Conservation (phyloP, 1,139 yeast genomes). For the Scheffersomyces insectosa region DNA sequence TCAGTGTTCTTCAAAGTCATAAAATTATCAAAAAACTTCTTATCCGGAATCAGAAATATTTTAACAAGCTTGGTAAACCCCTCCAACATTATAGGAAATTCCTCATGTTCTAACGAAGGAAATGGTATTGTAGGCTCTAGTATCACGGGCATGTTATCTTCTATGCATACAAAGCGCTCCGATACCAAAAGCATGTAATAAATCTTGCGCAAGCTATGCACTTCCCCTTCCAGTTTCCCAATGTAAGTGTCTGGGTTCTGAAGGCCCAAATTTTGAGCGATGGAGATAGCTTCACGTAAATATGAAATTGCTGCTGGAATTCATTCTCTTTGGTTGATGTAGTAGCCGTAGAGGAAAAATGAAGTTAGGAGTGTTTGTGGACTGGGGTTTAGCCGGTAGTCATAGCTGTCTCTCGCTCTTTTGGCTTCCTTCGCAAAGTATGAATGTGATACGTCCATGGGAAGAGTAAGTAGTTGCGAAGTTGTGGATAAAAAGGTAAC, state of each 20-base stretch:
- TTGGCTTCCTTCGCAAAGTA: conserved; percentile 32
- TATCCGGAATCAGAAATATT: conserved; percentile 38
- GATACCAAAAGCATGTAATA: conserved; percentile 35
- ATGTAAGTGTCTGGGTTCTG: conserved; percentile 28
- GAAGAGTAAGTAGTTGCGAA: conserved; percentile 23
- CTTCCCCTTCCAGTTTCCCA: conserved; percentile 26
- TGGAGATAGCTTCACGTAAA: conserved; percentile 37
- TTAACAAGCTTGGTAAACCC: conserved; percentile 35
- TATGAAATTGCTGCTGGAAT: conserved; percentile 27
- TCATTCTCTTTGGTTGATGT: conserved; percentile 27
- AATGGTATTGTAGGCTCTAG: conserved; percentile 36
- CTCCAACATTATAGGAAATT: conserved; percentile 30
- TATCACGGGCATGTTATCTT: conserved; percentile 38
- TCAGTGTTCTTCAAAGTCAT: conserved; percentile 17
- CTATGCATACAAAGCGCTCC: conserved; percentile 37
- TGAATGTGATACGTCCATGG: conserved; percentile 20
- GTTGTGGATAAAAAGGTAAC: conserved; percentile 27
- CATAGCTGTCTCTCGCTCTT: conserved; percentile 28
- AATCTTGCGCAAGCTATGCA: conserved; percentile 30
- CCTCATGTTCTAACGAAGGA: conserved; percentile 38
- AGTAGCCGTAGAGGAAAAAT: conserved; percentile 35
- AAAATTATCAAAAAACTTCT: conserved; percentile 33
- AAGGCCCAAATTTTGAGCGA: conserved; percentile 33
- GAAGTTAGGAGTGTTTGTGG: conserved; percentile 29
- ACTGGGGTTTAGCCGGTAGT: conserved; percentile 28